These are phyloP conservation scores for Noccaea bulbosa DNA, from an alignment of 345 rosid species.

Conservation along the genomic window DNA sequence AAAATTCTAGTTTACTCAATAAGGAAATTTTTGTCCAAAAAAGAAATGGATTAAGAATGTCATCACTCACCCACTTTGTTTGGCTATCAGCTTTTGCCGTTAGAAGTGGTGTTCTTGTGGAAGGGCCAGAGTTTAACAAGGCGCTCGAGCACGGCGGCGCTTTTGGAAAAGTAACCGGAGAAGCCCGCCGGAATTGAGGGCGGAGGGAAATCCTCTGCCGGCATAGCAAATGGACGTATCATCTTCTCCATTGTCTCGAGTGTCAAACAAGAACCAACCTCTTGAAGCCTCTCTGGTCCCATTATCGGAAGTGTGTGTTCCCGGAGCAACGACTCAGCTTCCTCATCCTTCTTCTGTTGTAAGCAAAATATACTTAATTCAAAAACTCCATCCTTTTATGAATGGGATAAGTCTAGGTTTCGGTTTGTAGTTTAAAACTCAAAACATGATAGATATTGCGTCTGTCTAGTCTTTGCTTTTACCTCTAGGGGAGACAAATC, in stretches of 20 bases:
- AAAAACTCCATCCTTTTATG: not conserved
- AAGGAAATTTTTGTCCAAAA: not conserved
- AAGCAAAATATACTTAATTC: not conserved
- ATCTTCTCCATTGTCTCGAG: constrained; percentile 93
- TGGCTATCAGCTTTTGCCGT: constrained; percentile 44
- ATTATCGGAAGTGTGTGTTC: constrained; percentile 97
- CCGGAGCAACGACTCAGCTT: constrained; percentile 73
- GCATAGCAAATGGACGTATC: constrained; percentile 96
- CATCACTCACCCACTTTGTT: not conserved
- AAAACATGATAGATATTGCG: too few relatives aligned
- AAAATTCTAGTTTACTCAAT: constrained; percentile 16
- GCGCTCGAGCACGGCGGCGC: constrained; percentile 88
- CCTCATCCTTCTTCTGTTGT: constrained; percentile 60
- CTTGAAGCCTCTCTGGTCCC: constrained; percentile 99
- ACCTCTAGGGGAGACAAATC: constrained; percentile 96
- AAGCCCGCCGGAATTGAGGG: constrained; percentile 86
- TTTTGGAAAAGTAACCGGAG: constrained; percentile 92
- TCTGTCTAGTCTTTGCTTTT: constrained; percentile 24
- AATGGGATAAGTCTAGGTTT: too few relatives aligned
- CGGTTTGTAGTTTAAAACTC: too few relatives aligned
- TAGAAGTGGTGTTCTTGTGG: constrained; percentile 55
- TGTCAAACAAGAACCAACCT: constrained; percentile 78
- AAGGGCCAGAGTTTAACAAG: constrained; percentile 82
- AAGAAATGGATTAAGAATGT: not conserved
- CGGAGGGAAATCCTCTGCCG: constrained; percentile 98